Percentiles rank a stretch among this genome's conserved stretches.
These are phyloP conservation scores for Aspergillus bertholletiae DNA, from an alignment of 495 filamentous ascomycete species.

Conservation along the genomic window DNA sequence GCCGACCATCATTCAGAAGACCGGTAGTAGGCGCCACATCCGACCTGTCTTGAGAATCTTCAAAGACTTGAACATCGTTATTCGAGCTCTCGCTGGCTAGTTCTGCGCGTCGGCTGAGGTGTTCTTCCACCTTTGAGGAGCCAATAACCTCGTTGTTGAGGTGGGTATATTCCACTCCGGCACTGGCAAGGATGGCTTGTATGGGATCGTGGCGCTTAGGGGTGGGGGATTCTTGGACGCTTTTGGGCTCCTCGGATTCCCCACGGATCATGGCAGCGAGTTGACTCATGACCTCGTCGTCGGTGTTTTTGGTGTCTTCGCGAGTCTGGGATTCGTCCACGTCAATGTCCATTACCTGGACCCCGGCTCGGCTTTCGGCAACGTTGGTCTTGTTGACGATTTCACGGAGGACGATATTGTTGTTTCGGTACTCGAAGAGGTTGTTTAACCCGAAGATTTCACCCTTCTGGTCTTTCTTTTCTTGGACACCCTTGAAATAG, in stretches of 20 bases:
- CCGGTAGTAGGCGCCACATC: slow-evolving; percentile 4
- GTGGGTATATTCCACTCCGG: slow-evolving; percentile 93
- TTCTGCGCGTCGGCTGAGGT: slow-evolving; percentile 71
- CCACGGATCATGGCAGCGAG: slow-evolving; percentile 67
- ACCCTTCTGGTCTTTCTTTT: slow-evolving; percentile 74
- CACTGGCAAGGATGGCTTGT: slow-evolving; percentile 82
- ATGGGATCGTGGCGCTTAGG: slow-evolving; percentile 66
- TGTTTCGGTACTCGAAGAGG: slow-evolving; percentile 77
- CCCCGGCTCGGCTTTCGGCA: slow-evolving; percentile 84
- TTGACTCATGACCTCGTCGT: slow-evolving; percentile 70
- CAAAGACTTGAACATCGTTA: slow-evolving; percentile 47
- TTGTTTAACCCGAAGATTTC: slow-evolving; percentile 93
- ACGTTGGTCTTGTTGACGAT: slow-evolving; percentile 98
- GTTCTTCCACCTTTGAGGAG: slow-evolving; percentile 77
- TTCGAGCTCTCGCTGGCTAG: slow-evolving; percentile 52
- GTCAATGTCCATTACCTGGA: slow-evolving; percentile 73
- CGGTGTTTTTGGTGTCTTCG: slow-evolving; percentile 31
- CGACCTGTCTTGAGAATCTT: slow-evolving; percentile 26
- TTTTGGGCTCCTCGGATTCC: slow-evolving; percentile 18
- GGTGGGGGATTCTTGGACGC: background rate
- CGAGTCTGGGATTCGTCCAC: slow-evolving; percentile 42
- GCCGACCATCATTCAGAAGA: slow-evolving; percentile 18
- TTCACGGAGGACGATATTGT: slow-evolving; percentile 78
- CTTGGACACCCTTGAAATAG: slow-evolving; percentile 94
- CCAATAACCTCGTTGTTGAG: slow-evolving; percentile 96